phyloP scores from a whole-genome alignment of 192 early-diverging fungal genomes.

The Linnemannia elongata region DNA sequence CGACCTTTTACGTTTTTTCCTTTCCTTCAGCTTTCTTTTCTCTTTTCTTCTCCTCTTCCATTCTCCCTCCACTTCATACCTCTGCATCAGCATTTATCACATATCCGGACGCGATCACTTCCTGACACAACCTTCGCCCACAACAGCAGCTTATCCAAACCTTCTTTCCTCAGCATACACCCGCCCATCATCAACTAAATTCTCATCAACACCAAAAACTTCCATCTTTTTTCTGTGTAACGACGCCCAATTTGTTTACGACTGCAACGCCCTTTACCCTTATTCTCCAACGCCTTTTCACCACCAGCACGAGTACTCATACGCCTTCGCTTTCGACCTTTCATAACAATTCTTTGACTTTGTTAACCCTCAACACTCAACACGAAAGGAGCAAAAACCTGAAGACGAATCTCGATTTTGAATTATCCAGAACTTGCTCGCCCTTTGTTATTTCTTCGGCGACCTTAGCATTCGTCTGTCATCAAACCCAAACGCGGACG shows the following conservation, averaged over 20 bases:
- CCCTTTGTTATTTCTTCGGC: neutral
- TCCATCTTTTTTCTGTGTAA: neutral
- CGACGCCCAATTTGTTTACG: neutral
- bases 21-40: neutral
- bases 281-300: too few species aligned
- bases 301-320: too few species aligned
- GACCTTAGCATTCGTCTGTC: neutral
- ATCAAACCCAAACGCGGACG: neutral
- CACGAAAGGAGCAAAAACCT: neutral
- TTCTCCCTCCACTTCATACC: neutral
- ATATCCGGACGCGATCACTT: neutral
- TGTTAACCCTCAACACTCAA: too few species aligned
- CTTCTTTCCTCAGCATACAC: neutral
- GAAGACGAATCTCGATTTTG: neutral
- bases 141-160: neutral
- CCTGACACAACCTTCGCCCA: neutral
- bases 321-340: too few species aligned
- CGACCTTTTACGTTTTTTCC: neutral
- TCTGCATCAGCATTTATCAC: neutral
- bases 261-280: too few species aligned
- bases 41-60: neutral
- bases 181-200: neutral
- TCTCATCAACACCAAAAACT: too few species aligned
- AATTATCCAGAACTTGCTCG: neutral
- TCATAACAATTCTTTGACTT: too few species aligned